phyloP scores from a whole-genome alignment of 2,329 filamentous ascomycete species.

The Apiospora koreana region DNA sequence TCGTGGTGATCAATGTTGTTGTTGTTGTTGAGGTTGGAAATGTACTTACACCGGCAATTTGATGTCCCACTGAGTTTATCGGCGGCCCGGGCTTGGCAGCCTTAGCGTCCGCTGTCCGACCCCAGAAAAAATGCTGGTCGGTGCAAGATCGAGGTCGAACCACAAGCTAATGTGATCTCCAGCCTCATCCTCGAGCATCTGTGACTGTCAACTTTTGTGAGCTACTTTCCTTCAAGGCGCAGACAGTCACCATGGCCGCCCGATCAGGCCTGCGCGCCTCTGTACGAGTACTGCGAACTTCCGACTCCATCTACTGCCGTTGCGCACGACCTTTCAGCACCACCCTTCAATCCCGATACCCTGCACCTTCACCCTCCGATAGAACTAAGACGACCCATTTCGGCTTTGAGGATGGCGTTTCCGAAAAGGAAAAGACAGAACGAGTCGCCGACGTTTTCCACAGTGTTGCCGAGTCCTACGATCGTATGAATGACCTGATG shows the following conservation, averaged over 20 bases:
- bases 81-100: not conserved
- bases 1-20: not conserved
- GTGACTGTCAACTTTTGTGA: not conserved
- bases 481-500: slow-evolving; percentile 99
- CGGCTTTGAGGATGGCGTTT: slow-evolving; percentile 77
- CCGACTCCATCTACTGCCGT: slow-evolving; percentile 13
- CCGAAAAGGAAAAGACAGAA: slow-evolving; percentile 72
- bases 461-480: slow-evolving; percentile 91
- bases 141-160: not conserved
- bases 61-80: not conserved
- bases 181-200: not conserved
- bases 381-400: slow-evolving; percentile 72
- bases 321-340: slow-evolving; percentile 24
- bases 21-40: not conserved
- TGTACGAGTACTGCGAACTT: slow-evolving; percentile 20
- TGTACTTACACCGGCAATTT: not conserved
- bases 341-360: slow-evolving; percentile 20
- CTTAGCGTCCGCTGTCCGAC: slow-evolving; percentile 3
- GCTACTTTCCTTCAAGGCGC: not conserved
- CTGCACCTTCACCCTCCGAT: slow-evolving; percentile 22
- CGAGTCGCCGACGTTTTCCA: slow-evolving; percentile 87
- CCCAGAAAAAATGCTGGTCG: slow-evolving; percentile 5
- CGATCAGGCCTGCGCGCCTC: slow-evolving; percentile 27
- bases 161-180: not conserved
- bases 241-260: slow-evolving; percentile 27